These are phyloP conservation scores for Populus hybrid DNA, from an alignment of 441 rosid genomes.

Conservation along the genomic window DNA sequence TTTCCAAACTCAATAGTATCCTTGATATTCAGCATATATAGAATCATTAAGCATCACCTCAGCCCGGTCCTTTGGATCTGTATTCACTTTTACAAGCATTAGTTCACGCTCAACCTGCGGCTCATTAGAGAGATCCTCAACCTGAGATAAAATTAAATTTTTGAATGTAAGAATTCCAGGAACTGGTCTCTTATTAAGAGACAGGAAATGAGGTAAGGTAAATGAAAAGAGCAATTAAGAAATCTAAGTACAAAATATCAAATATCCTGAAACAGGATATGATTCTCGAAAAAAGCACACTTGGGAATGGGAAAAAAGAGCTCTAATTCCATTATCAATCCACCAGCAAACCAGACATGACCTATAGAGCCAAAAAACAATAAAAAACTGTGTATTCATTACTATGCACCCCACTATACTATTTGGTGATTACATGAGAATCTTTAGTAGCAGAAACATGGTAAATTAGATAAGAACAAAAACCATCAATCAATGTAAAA, in stretches of 20 bases:
- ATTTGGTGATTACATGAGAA: neutral
- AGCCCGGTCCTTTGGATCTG: conserved; percentile 51
- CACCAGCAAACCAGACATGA: neutral
- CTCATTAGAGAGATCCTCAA: conserved; percentile 83
- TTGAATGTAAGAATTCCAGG: conserved; percentile 4
- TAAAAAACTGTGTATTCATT: neutral
- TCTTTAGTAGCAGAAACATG: neutral
- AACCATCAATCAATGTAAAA: too few species aligned
- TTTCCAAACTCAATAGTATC: neutral
- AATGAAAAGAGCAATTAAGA: neutral
- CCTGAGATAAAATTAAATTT: conserved; percentile 35
- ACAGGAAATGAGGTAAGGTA: conserved; percentile 10
- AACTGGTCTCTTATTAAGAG: conserved; percentile 12
- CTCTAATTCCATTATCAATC: neutral
- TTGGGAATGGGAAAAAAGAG: neutral
- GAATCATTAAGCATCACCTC: conserved; percentile 47
- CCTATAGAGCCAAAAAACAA: neutral
- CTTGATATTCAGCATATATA: conserved; percentile 7
- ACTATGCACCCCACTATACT: neutral
- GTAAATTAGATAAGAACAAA: neutral
- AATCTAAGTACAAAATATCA: neutral
- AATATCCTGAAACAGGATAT: neutral
- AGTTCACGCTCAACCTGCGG: conserved; percentile 95
- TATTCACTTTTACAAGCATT: conserved; percentile 78
- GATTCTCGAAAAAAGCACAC: neutral